Evolutionary conservation across 192 early-diverging fungal species (phyloP), one percentile per base, ranked within the genome.

Genomic region (Rhizophagus clarus): DNA sequence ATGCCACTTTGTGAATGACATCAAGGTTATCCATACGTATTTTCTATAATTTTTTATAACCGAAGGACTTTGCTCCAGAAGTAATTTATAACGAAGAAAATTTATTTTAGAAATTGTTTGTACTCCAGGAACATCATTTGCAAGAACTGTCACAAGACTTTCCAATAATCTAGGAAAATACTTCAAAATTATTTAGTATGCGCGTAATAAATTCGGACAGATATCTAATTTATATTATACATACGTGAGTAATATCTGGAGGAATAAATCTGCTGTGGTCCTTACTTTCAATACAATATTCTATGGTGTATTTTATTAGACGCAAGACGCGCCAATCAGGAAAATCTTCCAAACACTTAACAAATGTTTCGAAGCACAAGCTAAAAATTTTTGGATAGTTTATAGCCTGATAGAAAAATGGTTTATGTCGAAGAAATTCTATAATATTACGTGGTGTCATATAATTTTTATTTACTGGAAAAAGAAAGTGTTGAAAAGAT

Each of bases 261-360:
- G 22, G 20, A 12, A n/a, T 37, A 70, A n/a, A 45, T n/a, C n/a
- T 49, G 2, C 29, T 74, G 4, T 17, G 24, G 60, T 26, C 22
- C n/a, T 28, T 29, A 28, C 24, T 11, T 12, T 78, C 76, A 68
- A 78, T 26, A 47, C 49, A 22, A n/a, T 14, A 28, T 34, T 47
- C 2, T 67, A 68, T 69, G 31, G 31, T n/a, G 8, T 51, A 68
- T 67, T 37, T 26, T 34, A 51, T 40, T 45, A 78, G 22, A 29
- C 76, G 62, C 26, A 78, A 26, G 26, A 78, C 49, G 11, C 76
- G 76, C 76, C 76, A 78, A 67, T 78, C 76, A 20, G 37, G 63
- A 28, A 40, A 40, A 3, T 68, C 66, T 34, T 68, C 40, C 24
- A 78, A 24, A 20, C 66, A 68, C 1, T 78, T 68, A 3, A 61